Evolutionary conservation across 2,329 filamentous ascomycete species (phyloP).

Genomic region (Penicillium rolfsii): DNA sequence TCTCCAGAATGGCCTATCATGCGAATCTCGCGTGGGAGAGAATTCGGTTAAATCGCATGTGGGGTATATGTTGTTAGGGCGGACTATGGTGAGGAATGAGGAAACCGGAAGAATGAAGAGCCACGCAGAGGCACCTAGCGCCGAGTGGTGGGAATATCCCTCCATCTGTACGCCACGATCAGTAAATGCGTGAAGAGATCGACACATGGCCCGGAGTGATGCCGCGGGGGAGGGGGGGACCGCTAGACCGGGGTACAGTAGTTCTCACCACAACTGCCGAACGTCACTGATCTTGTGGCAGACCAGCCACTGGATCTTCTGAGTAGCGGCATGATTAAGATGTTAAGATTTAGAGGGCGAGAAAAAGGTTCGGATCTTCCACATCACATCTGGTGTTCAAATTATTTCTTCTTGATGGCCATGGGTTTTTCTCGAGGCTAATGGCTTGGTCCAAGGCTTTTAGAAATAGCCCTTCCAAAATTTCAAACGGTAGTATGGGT

Average conservation of each 20-base stretch:
- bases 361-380: no score
- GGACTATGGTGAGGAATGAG: not conserved
- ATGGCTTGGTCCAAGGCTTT: no score
- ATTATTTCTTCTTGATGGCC: no score
- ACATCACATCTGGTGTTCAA: no score
- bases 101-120: not conserved
- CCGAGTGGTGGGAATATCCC: conserved; percentile 13
- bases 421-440: no score
- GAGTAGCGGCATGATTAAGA: no score
- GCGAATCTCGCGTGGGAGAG: not conserved
- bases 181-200: not conserved
- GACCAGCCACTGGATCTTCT: not conserved
- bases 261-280: not conserved
- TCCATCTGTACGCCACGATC: not conserved
- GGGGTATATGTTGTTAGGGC: conserved; percentile 3
- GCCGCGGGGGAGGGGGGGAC: not conserved
- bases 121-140: not conserved
- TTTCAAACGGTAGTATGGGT: not conserved
- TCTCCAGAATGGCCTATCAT: not conserved
- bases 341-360: no score
- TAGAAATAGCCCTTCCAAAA: not conserved
- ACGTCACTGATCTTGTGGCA: not conserved
- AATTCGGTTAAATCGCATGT: conserved; percentile 14
- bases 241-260: not conserved
- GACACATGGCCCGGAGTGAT: not conserved